Evolutionary conservation across 192 early-diverging fungal genomes (phyloP).

Genomic region (Borealophlyctis nickersoniae): DNA sequence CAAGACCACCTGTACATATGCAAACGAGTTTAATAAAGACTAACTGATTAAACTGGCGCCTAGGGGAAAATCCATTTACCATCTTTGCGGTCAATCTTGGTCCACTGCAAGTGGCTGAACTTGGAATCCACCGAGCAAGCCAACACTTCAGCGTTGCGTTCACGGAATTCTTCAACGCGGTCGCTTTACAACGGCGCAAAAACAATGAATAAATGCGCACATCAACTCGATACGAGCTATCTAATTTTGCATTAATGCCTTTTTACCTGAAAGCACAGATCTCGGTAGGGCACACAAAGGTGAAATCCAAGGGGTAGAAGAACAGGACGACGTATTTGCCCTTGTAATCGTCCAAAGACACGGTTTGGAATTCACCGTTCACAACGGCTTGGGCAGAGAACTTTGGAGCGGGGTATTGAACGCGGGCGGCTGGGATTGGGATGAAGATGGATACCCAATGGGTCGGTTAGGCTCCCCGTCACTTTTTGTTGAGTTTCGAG

Average conservation of each 20-base stretch:
- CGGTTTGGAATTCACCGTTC: slow-evolving; percentile 63
- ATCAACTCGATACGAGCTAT: no score
- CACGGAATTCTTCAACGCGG: slow-evolving; percentile 51
- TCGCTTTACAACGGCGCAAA: slow-evolving; percentile 45
- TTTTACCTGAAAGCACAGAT: slow-evolving; percentile 47
- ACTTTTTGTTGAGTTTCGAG: no score
- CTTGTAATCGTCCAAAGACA: slow-evolving; percentile 60
- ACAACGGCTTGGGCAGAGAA: slow-evolving; percentile 47
- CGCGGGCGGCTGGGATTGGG: no score
- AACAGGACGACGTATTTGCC: slow-evolving; percentile 68
- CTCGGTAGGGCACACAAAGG: slow-evolving; percentile 62
- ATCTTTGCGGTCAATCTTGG: slow-evolving; percentile 48
- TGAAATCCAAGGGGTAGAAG: slow-evolving; percentile 89
- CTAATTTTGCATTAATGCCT: no score
- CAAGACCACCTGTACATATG: slow-evolving; percentile 77
- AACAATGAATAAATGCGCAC: neutral
- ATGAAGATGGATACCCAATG: no score
- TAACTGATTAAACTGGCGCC: no score
- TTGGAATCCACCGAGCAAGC: slow-evolving; percentile 53
- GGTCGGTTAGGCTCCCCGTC: no score
- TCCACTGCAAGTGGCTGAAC: slow-evolving; percentile 56
- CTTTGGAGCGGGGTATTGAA: slow-evolving; percentile 34
- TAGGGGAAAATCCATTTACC: no score
- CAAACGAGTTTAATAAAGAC: no score
- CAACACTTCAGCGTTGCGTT: slow-evolving; percentile 50